Base-by-base conservation (phyloP, 1,284 basidiomycete genomes). In the Microbotryum violaceum region DNA sequence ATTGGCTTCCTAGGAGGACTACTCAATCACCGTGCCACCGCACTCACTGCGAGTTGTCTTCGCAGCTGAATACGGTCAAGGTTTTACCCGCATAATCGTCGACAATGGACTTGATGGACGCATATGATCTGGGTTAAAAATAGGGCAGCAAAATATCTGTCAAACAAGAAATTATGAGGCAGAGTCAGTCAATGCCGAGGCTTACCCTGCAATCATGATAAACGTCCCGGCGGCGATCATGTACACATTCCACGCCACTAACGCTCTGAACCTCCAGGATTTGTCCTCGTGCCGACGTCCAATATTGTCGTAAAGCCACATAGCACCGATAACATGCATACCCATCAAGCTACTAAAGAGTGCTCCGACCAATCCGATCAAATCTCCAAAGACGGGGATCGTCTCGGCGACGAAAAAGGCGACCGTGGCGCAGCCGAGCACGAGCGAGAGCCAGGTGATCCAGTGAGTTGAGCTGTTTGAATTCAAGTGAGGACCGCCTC, bases 401-500 rank as follows among this genome's bases (percentile, higher is more conserved):
- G 56, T 56, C 33, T 81, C 76, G 29, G 82, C 82, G 33, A 85
- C 74, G 33, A 85, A 72, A 70, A 61, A 62, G 21, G 58, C 79
- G 48, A 82, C 67, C 2, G 78, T 73, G 14, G 80, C 78, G 23
- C 78, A 74, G 23, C 71, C 63, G 57, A 81, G 74, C 65, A 80
- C 80, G 27, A 82, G 75, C 6, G 71, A 62, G 48, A 77, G 74
- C 84, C 85, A 86, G 5, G 78, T 75, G 20, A 73, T 69, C 84
- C 85, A 86, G 55, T 85, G 84, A 6, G 79, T 75, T 21, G 78
- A 29, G 0, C 83, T 83, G 68, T 85, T 81, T 18, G 76, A 77
- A 63, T 83, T 80, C 55, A 86, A 71, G 70, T 86, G 85, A 18
- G 74, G 74, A 8, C 81, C 79, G 62, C 79, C 78, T n/a, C 83